Conservation (phyloP, 2,329 filamentous ascomycete genomes). For the Leptoxyphium fumago region DNA sequence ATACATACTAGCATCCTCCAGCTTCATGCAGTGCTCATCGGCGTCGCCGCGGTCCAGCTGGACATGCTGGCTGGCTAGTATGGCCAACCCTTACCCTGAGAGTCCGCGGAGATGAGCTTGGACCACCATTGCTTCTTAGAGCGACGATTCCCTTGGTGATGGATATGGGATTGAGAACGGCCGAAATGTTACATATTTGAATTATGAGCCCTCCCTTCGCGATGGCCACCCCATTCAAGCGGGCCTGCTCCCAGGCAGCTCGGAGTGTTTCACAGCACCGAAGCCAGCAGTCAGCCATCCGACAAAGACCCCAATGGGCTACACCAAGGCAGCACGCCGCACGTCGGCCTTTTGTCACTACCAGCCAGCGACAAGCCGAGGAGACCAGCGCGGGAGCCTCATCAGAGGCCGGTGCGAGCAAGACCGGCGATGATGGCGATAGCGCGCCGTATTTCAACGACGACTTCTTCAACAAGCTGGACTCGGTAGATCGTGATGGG, state of each 20-base stretch:
- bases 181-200: too few relatives aligned
- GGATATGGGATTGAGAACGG: too few relatives aligned
- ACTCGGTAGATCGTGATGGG: conserved; percentile 4
- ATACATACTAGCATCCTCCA: too few relatives aligned
- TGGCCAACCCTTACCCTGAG: not conserved
- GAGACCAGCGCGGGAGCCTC: not conserved
- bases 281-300: not conserved
- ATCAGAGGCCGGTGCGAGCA: not conserved
- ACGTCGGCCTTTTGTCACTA: conserved; percentile 4
- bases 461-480: conserved; percentile 5
- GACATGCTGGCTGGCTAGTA: not conserved
- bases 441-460: conserved; percentile 6
- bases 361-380: not conserved
- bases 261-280: conserved; percentile 7
- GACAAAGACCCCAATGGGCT: not conserved
- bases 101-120: not conserved
- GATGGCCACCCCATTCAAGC: conserved; percentile 17
- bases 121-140: not conserved
- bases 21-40: not conserved
- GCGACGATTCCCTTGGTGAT: not conserved
- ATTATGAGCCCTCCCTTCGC: not conserved
- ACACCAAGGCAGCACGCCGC: conserved; percentile 4
- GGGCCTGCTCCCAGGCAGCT: conserved; percentile 13
- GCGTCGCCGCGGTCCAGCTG: not conserved
- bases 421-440: conserved; percentile 1